Conservation (phyloP, 371 early-diverging fungal genomes). For the Mortierella sp. region DNA sequence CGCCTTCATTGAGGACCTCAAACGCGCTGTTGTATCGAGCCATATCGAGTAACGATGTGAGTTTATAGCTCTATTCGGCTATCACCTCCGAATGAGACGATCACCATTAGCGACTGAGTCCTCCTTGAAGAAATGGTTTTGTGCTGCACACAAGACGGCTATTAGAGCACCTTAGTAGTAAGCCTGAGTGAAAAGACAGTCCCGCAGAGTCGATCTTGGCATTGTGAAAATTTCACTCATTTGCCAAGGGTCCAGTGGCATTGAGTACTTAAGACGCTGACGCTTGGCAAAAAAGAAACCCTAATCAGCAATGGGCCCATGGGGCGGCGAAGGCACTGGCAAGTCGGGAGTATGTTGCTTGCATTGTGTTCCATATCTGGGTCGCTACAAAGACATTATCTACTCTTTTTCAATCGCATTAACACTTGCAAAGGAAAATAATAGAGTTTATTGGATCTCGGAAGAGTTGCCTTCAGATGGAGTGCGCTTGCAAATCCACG, state of each 20-base stretch:
- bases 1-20: neutral
- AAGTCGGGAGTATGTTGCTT: no score
- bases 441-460: neutral
- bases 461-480: neutral
- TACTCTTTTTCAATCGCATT: neutral
- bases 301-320: neutral
- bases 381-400: neutral
- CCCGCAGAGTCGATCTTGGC: slow-evolving; percentile 5
- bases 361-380: neutral
- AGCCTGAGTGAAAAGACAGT: neutral
- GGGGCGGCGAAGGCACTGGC: neutral
- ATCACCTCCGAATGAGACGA: neutral
- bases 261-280: neutral
- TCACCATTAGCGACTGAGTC: neutral
- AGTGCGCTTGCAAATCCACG: no score
- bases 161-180: neutral
- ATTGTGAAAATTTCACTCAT: neutral
- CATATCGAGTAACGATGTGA: slow-evolving; percentile 7
- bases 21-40: neutral
- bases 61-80: neutral
- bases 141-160: neutral
- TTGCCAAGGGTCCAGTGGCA: neutral
- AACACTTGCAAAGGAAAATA: neutral
- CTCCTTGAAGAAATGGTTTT: neutral
- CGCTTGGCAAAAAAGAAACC: neutral